Evolutionary conservation across 331 rosid species (phyloP).

Genomic region (Erythrophleum ivorense): DNA sequence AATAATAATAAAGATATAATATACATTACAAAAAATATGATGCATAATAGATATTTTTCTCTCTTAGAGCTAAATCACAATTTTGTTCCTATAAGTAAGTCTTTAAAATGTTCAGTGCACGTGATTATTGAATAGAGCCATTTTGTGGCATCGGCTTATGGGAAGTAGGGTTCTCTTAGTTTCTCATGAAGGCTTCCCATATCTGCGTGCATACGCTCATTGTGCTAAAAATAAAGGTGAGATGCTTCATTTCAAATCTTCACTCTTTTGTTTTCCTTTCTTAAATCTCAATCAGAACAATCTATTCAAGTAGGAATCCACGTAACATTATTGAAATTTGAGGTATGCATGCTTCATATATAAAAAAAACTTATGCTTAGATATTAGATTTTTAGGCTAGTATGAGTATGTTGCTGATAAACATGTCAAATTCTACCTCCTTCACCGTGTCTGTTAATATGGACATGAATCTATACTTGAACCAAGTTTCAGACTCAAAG

Average conservation of each 20-base stretch:
- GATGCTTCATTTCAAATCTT: background rate
- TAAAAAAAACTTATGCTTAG: background rate
- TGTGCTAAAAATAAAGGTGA: constrained; percentile 56
- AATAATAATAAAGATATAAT: too few species aligned
- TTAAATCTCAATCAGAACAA: background rate
- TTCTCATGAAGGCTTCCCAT: constrained; percentile 47
- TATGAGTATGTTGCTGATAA: constrained; percentile 55
- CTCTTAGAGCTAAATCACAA: too few species aligned
- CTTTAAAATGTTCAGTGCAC: too few species aligned
- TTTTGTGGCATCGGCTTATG: constrained; percentile 76
- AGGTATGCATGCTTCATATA: too few species aligned
- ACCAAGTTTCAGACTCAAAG: background rate
- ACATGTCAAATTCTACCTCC: constrained; percentile 59
- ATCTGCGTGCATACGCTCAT: constrained; percentile 62
- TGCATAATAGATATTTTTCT: too few species aligned
- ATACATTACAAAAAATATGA: too few species aligned
- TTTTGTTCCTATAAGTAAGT: too few species aligned
- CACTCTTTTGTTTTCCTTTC: background rate
- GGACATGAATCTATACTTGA: constrained; percentile 41
- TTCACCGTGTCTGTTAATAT: constrained; percentile 38
- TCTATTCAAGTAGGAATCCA: too few species aligned
- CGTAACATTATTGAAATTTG: too few species aligned
- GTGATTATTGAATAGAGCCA: constrained; percentile 45
- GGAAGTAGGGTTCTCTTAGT: constrained; percentile 56
- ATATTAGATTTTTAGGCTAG: constrained; percentile 43